Base-by-base conservation (phyloP, 192 early-diverging fungal species). In the Pecoramyces ruminantium region DNA sequence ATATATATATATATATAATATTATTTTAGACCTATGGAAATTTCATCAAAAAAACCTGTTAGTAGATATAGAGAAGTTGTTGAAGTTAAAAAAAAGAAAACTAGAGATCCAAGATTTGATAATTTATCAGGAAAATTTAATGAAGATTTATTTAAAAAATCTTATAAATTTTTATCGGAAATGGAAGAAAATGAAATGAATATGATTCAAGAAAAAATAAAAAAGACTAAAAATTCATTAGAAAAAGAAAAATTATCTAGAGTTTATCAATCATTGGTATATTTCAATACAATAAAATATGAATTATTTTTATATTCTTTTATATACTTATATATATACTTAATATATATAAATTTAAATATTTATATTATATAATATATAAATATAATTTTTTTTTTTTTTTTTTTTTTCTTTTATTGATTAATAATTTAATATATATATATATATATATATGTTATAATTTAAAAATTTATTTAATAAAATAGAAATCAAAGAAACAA, bases 81-180 rank as follows among this genome's bases (percentile, higher is more conserved):
- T 0, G 90, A 92, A 79, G 78, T 89, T 18, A 82, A 88, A 9
- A 84, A 85, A 30, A 80, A 80, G 90, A 93, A 92, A 91, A 85
- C 88, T 14, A 92, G 96, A 51, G 97, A 99, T 87, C 97, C 97
- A 78, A 87, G 97, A 78, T 99, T 99, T 83, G 96, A 97, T 84
- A 89, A 88, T 67, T 81, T 96, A 27, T 93, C 94, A 0, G 97
- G 97, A 14, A 91, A 94, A 79, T 88, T 96, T 78, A 98, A 99
- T 86, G 91, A 94, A 40, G 96, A 94, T 38, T 84, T 99, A 78
- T 99, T 95, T 84, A 90, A 95, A 83, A 93, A 94, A 81, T 94
- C 96, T 5, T 99, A 98, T 86, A 88, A 86, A 1, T 99, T 99
- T 85, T 81, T 99, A 29, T 88, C 93, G 30, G 90, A 95, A 39